Base-by-base conservation (phyloP, 2,329 filamentous ascomycete genomes). In the Colletotrichum nymphaeae region DNA sequence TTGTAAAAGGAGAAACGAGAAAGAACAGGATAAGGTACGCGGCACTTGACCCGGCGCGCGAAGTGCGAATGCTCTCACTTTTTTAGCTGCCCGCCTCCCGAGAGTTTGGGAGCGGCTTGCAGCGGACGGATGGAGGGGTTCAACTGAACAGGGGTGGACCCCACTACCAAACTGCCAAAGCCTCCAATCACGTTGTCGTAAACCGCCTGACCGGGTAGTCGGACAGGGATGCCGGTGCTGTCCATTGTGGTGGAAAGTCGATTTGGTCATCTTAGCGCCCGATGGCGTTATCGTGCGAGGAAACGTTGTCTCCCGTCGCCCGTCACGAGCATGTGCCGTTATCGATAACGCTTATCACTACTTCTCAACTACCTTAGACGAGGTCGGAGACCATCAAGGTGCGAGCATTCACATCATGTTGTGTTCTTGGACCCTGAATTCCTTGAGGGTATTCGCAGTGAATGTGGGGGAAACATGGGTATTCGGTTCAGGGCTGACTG, bases 191-290 rank as follows among this genome's bases (percentile, higher is more conserved):
- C 19, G 53, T 63, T 49, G 46, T 26, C 42, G 66, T 60, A 65
- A 64, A 26, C 26, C 16, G 70, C 66, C 70, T 69, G 70, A 73
- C 70, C 59, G 66, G 70, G 70, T 30, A 73, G 66, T 64, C 42
- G 24, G n/a, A 19, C 60, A 73, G 67, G 70, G 70, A 49, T 73
- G 53, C n/a, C 62, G 7, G 46, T 37, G 62, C 6, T 16, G 30
- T 49, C 6, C 42, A 12, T 12, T 7, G 12, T 42, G 11, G 42
- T 37, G 57, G 26, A 42, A 46, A 32, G 42, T 16, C 19, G 42
- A 67, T 67, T 60, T 71, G 63, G 24, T 72, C 69, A 73, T 73
- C 24, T 65, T 73, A 64, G 66, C 70, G 60, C 22, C 46, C 46
- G 46, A 73, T 73, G 70, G 70, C 70, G 70, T 73, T 73, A 73